phyloP scores from a whole-genome alignment of 2,329 filamentous ascomycete genomes.

The Penicillium nordicum region DNA sequence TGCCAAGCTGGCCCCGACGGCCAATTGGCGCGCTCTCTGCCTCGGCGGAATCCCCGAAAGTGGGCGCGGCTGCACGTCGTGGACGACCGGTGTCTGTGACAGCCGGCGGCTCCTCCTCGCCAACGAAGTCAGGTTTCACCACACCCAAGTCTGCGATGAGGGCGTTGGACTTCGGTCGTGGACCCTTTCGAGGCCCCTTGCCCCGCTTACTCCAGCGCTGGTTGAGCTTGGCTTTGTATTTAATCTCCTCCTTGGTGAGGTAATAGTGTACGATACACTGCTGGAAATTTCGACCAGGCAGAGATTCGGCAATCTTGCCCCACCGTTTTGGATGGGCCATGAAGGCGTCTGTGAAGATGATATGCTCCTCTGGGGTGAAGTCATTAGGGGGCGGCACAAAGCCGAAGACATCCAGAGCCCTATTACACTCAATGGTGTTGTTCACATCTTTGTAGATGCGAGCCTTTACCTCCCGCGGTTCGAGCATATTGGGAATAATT shows the following conservation, averaged over 20 bases:
- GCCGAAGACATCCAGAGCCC: slow-evolving; percentile 44
- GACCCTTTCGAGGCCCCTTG: slow-evolving; percentile 34
- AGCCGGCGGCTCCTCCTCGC: slow-evolving; percentile 43
- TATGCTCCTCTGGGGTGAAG: slow-evolving; percentile 48
- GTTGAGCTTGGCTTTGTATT: slow-evolving; percentile 50
- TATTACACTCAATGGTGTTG: slow-evolving; percentile 37
- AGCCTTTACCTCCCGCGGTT: slow-evolving; percentile 37
- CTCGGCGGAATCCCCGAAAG: slow-evolving; percentile 44
- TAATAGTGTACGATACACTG: slow-evolving; percentile 53
- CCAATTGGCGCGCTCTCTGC: slow-evolving; percentile 28
- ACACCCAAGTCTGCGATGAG: slow-evolving; percentile 48
- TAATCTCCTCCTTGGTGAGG: slow-evolving; percentile 48
- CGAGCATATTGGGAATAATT: slow-evolving; percentile 48
- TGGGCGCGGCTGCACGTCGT: slow-evolving; percentile 49
- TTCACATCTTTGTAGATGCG: slow-evolving; percentile 48
- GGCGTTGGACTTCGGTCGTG: slow-evolving; percentile 47
- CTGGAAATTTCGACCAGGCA: slow-evolving; percentile 47
- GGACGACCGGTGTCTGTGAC: slow-evolving; percentile 52
- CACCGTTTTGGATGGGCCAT: slow-evolving; percentile 50
- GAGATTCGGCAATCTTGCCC: slow-evolving; percentile 49
- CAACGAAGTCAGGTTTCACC: slow-evolving; percentile 43
- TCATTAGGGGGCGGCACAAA: slow-evolving; percentile 47
- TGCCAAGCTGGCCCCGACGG: slow-evolving; percentile 33
- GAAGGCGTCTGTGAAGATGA: slow-evolving; percentile 47
- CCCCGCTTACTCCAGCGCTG: slow-evolving; percentile 46